These are phyloP conservation scores for Venturia pyrina DNA, from an alignment of 2,329 filamentous ascomycete species.

Conservation along the genomic window DNA sequence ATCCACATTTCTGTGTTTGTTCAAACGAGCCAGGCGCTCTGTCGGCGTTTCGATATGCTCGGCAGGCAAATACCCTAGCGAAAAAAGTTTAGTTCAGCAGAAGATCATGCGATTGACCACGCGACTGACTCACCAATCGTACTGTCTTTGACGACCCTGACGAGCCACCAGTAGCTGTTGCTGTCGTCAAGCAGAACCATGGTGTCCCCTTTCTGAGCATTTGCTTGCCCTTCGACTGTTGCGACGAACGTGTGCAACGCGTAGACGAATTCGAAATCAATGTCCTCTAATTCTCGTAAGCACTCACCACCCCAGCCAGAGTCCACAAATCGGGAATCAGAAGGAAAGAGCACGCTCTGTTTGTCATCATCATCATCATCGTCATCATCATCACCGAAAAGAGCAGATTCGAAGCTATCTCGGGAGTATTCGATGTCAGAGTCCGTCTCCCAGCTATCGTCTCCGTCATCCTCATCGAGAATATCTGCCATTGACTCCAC, in stretches of 20 bases:
- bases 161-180: slow-evolving; percentile 99
- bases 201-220: slow-evolving; percentile 95
- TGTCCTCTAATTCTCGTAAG: slow-evolving; percentile 95
- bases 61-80: slow-evolving; percentile 78
- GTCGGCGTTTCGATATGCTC: slow-evolving; percentile 98
- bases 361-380: slow-evolving; percentile 48
- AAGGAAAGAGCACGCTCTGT: slow-evolving; percentile 42
- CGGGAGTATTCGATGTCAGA: slow-evolving; percentile 26
- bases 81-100: background rate
- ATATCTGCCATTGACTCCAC: background rate
- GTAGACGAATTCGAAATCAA: slow-evolving; percentile 99
- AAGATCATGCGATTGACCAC: background rate
- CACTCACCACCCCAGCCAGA: slow-evolving; percentile 66
- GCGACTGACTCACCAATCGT: slow-evolving; percentile 58
- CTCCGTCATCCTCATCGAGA: slow-evolving; percentile 12
- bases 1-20: slow-evolving; percentile 97
- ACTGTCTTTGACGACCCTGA: slow-evolving; percentile 92
- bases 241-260: slow-evolving; percentile 95
- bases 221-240: slow-evolving; percentile 95
- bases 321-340: slow-evolving; percentile 56
- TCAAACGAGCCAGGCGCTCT: slow-evolving; percentile 81
- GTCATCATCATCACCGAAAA: slow-evolving; percentile 27
- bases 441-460: slow-evolving; percentile 14
- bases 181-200: slow-evolving; percentile 98
- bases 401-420: slow-evolving; percentile 15